These are phyloP conservation scores for Beverwykella pulmonaria DNA, from an alignment of 495 filamentous ascomycete genomes.

Conservation along the genomic window DNA sequence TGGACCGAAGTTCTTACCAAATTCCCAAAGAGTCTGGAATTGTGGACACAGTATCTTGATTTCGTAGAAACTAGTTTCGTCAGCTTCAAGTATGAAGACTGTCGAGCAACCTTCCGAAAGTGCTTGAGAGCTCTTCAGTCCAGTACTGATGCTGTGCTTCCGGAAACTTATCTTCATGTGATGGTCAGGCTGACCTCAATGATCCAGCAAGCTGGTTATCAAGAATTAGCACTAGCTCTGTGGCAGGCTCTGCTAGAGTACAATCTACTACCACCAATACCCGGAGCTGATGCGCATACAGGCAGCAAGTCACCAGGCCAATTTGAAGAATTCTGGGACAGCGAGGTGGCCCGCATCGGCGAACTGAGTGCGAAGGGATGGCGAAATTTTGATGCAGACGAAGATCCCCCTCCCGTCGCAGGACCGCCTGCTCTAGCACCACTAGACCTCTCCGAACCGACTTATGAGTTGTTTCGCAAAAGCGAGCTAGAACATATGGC, in stretches of 20 bases:
- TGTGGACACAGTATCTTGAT: slow-evolving; percentile 78
- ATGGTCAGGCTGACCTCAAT: slow-evolving; percentile 74
- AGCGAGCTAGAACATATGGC: slow-evolving; percentile 58
- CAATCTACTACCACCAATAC: slow-evolving; percentile 60
- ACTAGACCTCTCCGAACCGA: neutral
- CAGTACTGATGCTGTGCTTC: slow-evolving; percentile 33
- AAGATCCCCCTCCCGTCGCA: slow-evolving; percentile 15
- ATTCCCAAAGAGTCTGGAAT: slow-evolving; percentile 58
- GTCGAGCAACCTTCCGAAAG: slow-evolving; percentile 58
- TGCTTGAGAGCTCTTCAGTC: slow-evolving; percentile 54
- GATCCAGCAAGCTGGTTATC: slow-evolving; percentile 75
- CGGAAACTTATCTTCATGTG: slow-evolving; percentile 66
- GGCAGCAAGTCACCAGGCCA: slow-evolving; percentile 39
- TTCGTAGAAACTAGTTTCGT: slow-evolving; percentile 71
- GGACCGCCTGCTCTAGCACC: neutral
- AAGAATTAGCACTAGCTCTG: slow-evolving; percentile 73
- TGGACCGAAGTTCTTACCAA: slow-evolving; percentile 66
- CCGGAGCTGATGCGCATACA: neutral
- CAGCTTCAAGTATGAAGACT: slow-evolving; percentile 68
- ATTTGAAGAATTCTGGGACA: slow-evolving; percentile 85
- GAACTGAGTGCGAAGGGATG: slow-evolving; percentile 74
- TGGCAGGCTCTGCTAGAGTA: slow-evolving; percentile 87
- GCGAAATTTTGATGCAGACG: slow-evolving; percentile 54
- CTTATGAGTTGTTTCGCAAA: slow-evolving; percentile 60
- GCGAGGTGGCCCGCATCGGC: slow-evolving; percentile 77